phyloP scores from a whole-genome alignment of 1,139 yeast genomes.

The Lodderomyces elongisporus region DNA sequence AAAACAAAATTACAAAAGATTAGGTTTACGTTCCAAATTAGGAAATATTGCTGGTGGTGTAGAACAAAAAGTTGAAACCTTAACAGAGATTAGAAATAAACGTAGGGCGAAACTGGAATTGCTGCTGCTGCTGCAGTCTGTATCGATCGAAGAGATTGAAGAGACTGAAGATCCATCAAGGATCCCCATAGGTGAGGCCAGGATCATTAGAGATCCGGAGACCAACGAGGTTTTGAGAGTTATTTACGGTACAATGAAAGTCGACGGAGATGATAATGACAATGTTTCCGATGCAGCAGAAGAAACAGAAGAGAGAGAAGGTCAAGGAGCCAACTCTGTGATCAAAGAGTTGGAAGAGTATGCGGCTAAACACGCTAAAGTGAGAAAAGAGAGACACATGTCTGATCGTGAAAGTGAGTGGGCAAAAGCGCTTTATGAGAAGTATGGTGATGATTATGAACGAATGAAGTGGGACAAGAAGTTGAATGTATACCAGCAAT shows the following conservation, averaged over 20 bases:
- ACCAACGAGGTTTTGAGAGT: slow-evolving; percentile 67
- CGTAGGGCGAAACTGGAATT: slow-evolving; percentile 22
- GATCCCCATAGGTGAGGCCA: slow-evolving; percentile 78
- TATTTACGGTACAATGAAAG: slow-evolving; percentile 61
- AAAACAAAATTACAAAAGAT: slow-evolving; percentile 72
- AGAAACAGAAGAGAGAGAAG: slow-evolving; percentile 21
- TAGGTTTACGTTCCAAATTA: slow-evolving; percentile 69
- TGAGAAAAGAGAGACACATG: slow-evolving; percentile 49
- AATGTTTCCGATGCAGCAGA: too few relatives aligned
- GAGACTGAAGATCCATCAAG: slow-evolving; percentile 47
- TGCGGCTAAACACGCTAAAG: slow-evolving; percentile 48
- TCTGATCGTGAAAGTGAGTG: slow-evolving; percentile 74
- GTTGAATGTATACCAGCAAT: slow-evolving; percentile 76
- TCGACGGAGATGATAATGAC: slow-evolving; percentile 19
- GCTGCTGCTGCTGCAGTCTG: slow-evolving; percentile 17
- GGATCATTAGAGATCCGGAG: slow-evolving; percentile 64
- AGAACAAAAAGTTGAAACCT: slow-evolving; percentile 47
- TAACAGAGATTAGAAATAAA: slow-evolving; percentile 21
- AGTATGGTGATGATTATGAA: slow-evolving; percentile 83
- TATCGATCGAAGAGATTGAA: slow-evolving; percentile 34
- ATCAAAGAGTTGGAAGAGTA: slow-evolving; percentile 65
- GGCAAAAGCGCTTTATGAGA: slow-evolving; percentile 58
- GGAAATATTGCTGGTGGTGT: slow-evolving; percentile 66
- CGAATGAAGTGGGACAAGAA: slow-evolving; percentile 92
- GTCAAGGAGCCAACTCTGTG: slow-evolving; percentile 32